Percentiles rank a stretch among this genome's conserved stretches.
phyloP scores from a whole-genome alignment of 1,284 basidiomycete species.

The Coniferiporia weirii region DNA sequence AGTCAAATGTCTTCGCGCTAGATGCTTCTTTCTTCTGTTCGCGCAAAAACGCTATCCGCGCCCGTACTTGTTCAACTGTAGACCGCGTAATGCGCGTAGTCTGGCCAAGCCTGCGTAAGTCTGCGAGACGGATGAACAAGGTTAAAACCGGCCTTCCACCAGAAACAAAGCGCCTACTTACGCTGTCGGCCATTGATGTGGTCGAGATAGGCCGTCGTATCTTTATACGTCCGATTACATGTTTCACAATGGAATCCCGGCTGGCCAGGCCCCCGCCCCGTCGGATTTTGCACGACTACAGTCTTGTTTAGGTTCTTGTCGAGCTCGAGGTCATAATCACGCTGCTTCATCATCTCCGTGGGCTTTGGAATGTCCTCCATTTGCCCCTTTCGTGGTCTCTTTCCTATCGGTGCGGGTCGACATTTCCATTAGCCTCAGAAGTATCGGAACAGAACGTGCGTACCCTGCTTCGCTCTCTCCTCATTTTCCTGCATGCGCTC shows the following conservation, averaged over 20 bases:
- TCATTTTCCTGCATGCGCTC: slow-evolving; percentile 84
- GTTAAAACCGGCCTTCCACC: slow-evolving; percentile 1
- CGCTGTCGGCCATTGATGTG: slow-evolving; percentile 94
- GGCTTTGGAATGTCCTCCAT: slow-evolving; percentile 78
- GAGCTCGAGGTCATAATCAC: slow-evolving; percentile 76
- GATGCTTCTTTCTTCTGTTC: slow-evolving; percentile 80
- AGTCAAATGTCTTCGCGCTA: slow-evolving; percentile 85
- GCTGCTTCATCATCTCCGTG: slow-evolving; percentile 83
- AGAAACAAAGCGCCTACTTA: slow-evolving; percentile 41
- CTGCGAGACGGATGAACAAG: slow-evolving; percentile 36
- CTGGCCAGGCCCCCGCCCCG: slow-evolving; percentile 76
- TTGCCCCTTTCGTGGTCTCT: slow-evolving; percentile 64
- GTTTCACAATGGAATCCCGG: slow-evolving; percentile 91
- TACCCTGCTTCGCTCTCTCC: slow-evolving; percentile 76
- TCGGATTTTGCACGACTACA: slow-evolving; percentile 82
- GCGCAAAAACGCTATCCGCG: slow-evolving; percentile 82
- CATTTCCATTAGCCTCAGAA: background rate
- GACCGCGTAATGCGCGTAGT: slow-evolving; percentile 88
- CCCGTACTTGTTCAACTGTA: slow-evolving; percentile 87
- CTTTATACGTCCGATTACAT: slow-evolving; percentile 89
- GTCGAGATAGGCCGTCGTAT: slow-evolving; percentile 89
- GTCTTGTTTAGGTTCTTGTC: slow-evolving; percentile 92
- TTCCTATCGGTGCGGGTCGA: slow-evolving; percentile 47
- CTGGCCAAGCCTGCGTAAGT: slow-evolving; percentile 89
- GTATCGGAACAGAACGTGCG: slow-evolving; percentile 19